A percentile compares a stretch with the other conserved stretches of the same genome.
These are phyloP conservation scores for Backusella luteola DNA, from an alignment of 192 early-diverging fungal genomes.

Conservation along the genomic window DNA sequence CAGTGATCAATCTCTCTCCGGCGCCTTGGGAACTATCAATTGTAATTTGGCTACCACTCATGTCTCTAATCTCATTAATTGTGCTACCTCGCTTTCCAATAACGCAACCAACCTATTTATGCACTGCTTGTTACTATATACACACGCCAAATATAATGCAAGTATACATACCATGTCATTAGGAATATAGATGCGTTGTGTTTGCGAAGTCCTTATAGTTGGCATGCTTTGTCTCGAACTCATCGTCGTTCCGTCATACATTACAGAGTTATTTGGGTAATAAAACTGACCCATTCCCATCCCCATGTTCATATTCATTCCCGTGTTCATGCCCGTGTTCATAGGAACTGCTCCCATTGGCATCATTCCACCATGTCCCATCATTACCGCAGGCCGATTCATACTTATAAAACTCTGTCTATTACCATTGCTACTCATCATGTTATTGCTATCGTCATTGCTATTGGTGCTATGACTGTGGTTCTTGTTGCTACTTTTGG, in stretches of 20 bases:
- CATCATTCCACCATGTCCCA: slow-evolving; percentile 12
- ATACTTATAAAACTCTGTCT: background rate
- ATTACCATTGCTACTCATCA: background rate
- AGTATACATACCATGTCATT: slow-evolving; percentile 47
- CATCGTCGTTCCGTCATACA: background rate
- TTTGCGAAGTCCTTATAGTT: slow-evolving; percentile 23
- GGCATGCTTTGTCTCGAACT: slow-evolving; percentile 4
- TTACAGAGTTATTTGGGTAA: slow-evolving; percentile 11
- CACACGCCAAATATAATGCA: background rate
- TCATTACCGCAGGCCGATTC: background rate
- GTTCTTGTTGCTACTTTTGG: background rate
- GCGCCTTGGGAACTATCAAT: slow-evolving; percentile 70
- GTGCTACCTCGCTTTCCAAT: slow-evolving; percentile 90
- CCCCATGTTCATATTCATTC: too few species aligned
- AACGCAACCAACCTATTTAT: slow-evolving; percentile 75
- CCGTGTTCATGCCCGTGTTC: background rate
- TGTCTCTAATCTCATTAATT: slow-evolving; percentile 78
- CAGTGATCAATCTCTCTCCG: slow-evolving; percentile 84
- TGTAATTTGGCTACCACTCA: slow-evolving; percentile 81
- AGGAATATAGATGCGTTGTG: slow-evolving; percentile 61
- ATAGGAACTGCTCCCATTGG: slow-evolving; percentile 19
- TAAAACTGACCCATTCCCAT: slow-evolving; percentile 12
- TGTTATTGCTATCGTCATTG: background rate
- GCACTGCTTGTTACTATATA: background rate
- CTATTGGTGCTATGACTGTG: background rate